A percentile compares a stretch with the other conserved stretches of the same genome.
These are phyloP conservation scores for Paecilomyces variotii DNA, from an alignment of 2,329 filamentous ascomycete genomes.

Conservation along the genomic window DNA sequence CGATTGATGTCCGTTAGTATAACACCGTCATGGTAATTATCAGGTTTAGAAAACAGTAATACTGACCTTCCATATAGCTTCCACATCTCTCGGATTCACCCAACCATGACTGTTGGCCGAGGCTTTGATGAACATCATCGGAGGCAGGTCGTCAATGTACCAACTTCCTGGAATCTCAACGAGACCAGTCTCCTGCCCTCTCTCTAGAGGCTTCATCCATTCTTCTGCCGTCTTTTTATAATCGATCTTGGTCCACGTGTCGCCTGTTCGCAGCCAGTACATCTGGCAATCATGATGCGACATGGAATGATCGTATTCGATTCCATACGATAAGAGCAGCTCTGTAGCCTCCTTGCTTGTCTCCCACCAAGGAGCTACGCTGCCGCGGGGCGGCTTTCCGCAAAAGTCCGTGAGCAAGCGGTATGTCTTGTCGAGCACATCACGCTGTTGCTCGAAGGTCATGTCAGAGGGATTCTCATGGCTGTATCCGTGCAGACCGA, in stretches of 20 bases:
- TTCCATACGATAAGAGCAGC: conserved; percentile 34
- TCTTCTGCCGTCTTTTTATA: conserved; percentile 34
- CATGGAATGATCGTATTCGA: conserved; percentile 40
- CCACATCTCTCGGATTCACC: conserved; percentile 50
- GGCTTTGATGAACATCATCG: conserved; percentile 42
- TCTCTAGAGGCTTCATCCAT: conserved; percentile 45
- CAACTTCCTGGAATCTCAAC: conserved; percentile 39
- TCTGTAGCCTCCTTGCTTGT: conserved; percentile 57
- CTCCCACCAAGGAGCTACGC: conserved; percentile 71
- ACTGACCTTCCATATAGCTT: conserved; percentile 47
- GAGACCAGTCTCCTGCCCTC: conserved; percentile 31
- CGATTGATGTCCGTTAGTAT: conserved; percentile 51
- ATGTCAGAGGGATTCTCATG: conserved; percentile 67
- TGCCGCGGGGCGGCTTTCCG: conserved; percentile 65
- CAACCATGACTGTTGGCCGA: conserved; percentile 49
- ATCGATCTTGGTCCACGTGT: conserved; percentile 39
- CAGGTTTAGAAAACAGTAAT: conserved; percentile 5
- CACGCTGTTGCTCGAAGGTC: conserved; percentile 66
- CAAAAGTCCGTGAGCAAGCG: conserved; percentile 64
- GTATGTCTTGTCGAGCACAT: conserved; percentile 71
- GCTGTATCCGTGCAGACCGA: conserved; percentile 62
- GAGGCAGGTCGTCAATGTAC: conserved; percentile 38
- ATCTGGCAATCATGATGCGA: conserved; percentile 38
- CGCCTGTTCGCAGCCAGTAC: conserved; percentile 37
- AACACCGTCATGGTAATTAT: not conserved